Conservation (phyloP, 345 rosid genomes). For the Linum lewisii region DNA sequence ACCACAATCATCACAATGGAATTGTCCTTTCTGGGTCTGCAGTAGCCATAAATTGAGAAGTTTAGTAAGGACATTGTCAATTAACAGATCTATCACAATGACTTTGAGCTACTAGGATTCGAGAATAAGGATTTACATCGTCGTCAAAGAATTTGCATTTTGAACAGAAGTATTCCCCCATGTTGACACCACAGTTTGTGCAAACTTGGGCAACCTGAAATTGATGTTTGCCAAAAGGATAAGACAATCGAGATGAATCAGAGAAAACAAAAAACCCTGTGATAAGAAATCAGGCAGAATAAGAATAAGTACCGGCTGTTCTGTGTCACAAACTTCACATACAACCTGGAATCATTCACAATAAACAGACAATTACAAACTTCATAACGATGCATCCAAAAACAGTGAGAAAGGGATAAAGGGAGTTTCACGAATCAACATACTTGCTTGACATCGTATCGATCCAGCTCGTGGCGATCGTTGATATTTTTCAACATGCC, state of each 20-base stretch:
- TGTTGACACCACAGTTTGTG: conserved; percentile 90
- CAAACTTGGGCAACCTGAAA: conserved; percentile 67
- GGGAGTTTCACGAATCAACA: conserved; percentile 3
- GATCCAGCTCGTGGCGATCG: conserved; percentile 73
- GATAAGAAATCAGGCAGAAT: conserved; percentile 11
- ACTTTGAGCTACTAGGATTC: not conserved
- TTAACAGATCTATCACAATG: no score
- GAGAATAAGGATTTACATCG: conserved; percentile 38
- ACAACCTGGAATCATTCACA: conserved; percentile 51
- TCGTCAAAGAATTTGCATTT: conserved; percentile 92
- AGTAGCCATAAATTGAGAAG: conserved; percentile 2
- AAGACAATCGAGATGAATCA: not conserved
- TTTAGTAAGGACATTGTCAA: not conserved
- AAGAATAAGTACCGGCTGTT: conserved; percentile 62
- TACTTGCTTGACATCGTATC: conserved; percentile 75
- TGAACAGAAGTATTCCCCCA: conserved; percentile 94
- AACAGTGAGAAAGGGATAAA: not conserved
- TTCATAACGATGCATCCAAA: not conserved
- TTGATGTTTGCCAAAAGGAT: conserved; percentile 1
- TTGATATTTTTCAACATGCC: conserved; percentile 44
- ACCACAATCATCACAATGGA: conserved; percentile 95
- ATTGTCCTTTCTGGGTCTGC: conserved; percentile 65
- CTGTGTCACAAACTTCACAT: conserved; percentile 90
- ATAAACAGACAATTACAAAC: not conserved
- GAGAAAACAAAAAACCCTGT: conserved; percentile 5